Percentiles rank a stretch among this genome's conserved stretches.
Conservation (phyloP, 2,329 filamentous ascomycete species). For the Pseudophaeomoniella oleicola region DNA sequence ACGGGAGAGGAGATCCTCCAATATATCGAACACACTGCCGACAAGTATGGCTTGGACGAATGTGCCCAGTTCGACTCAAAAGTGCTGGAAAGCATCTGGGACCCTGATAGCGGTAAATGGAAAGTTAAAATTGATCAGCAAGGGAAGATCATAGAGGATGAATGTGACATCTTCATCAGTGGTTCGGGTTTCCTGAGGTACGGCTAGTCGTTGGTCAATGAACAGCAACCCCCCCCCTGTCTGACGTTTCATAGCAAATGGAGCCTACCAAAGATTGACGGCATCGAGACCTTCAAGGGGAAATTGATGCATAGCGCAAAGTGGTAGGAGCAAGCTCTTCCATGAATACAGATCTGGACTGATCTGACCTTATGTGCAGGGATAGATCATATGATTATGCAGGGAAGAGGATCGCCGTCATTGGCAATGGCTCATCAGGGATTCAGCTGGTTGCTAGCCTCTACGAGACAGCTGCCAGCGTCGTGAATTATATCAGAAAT, state of each 20-base stretch:
- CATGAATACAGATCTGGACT: no score
- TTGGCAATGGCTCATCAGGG: conserved; percentile 15
- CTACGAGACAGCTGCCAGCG: conserved; percentile 19
- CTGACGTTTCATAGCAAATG: no score
- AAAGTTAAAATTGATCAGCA: conserved; percentile 8
- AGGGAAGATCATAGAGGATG: conserved; percentile 9
- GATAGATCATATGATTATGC: conserved; percentile 13
- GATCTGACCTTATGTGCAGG: no score
- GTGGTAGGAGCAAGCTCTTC: conserved; percentile 16
- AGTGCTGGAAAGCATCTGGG: conserved; percentile 24
- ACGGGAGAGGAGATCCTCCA: conserved; percentile 24
- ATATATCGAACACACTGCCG: conserved; percentile 24
- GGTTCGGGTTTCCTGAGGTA: conserved; percentile 14
- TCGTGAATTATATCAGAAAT: conserved; percentile 16
- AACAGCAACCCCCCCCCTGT: no score
- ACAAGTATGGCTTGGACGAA: conserved; percentile 24
- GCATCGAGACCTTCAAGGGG: conserved; percentile 20
- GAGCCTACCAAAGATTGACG: conserved; percentile 22
- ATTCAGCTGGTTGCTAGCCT: conserved; percentile 21
- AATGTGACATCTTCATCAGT: conserved; percentile 15
- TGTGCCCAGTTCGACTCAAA: conserved; percentile 22
- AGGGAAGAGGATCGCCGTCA: conserved; percentile 14
- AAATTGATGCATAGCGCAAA: conserved; percentile 17
- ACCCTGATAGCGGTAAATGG: conserved; percentile 13
- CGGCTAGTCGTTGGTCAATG: no score